Percentiles rank a stretch among this genome's conserved stretches.
Conservation (phyloP, 2,329 filamentous ascomycete genomes). For the Scedosporium aurantiacum region DNA sequence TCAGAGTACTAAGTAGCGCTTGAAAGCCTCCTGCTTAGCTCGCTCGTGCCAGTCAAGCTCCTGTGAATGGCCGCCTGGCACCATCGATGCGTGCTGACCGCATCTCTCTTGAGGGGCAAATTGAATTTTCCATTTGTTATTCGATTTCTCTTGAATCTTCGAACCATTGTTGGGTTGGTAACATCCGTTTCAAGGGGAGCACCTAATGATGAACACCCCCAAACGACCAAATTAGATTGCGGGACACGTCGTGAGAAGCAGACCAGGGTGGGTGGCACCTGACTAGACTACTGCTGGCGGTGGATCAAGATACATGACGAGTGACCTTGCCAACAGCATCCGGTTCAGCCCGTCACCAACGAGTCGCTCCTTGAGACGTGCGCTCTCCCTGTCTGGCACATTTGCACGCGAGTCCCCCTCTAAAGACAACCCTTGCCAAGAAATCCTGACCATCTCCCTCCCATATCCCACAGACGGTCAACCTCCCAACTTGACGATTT, state of each 20-base stretch:
- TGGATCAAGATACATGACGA: neutral
- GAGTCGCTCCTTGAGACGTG: neutral
- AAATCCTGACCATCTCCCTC: neutral
- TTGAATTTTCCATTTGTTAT: no score
- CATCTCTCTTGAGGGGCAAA: no score
- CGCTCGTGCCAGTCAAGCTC: neutral
- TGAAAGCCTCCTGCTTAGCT: neutral
- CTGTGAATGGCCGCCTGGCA: no score
- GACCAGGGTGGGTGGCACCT: neutral
- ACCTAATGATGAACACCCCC: neutral
- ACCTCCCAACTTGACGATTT: neutral
- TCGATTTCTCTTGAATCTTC: no score
- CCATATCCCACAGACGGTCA: neutral
- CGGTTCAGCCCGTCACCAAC: neutral
- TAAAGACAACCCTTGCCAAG: neutral
- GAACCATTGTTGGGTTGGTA: neutral
- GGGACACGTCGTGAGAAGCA: neutral
- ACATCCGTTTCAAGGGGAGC: neutral
- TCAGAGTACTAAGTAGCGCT: neutral
- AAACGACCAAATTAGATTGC: neutral
- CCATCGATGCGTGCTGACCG: no score
- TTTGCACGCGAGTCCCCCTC: neutral
- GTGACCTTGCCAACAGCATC: neutral
- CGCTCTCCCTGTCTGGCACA: neutral
- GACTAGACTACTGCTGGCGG: neutral